Conservation (phyloP, 352 stramenopile species). For the Pythium phragmitis region DNA sequence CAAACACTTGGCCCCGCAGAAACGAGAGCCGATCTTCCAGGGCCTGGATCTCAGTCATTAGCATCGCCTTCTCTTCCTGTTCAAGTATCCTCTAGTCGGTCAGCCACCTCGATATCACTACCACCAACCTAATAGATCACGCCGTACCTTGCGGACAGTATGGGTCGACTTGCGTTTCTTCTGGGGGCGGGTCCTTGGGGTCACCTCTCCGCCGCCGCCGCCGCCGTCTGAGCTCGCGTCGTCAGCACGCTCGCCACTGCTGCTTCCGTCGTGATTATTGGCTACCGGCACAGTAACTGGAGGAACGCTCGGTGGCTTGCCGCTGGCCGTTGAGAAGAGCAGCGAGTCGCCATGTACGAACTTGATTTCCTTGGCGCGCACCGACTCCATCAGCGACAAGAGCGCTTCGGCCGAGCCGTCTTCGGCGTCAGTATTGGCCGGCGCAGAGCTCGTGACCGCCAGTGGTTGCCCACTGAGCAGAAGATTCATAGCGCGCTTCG, state of each 20-base stretch:
- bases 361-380: constrained; percentile 1
- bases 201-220: background rate
- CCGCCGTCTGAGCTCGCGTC: constrained; percentile 11
- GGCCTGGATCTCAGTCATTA: constrained; percentile 16
- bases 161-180: constrained; percentile 31
- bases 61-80: constrained; percentile 23
- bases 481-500: background rate
- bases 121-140: too few species aligned
- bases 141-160: constrained; percentile 19
- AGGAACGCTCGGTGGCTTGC: background rate
- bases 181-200: background rate
- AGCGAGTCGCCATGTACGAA: background rate
- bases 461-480: background rate
- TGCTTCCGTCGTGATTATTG: constrained; percentile 4
- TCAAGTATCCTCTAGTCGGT: too few species aligned
- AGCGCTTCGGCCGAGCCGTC: constrained; percentile 21
- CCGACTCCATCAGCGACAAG: constrained; percentile 23
- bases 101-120: background rate
- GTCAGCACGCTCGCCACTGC: background rate
- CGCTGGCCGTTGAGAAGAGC: background rate
- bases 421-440: background rate
- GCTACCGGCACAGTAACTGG: background rate
- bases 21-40: constrained; percentile 22
- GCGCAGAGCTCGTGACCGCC: background rate
- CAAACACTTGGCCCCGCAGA: constrained; percentile 23